Evolutionary conservation across 495 filamentous ascomycete genomes (phyloP).

Genomic region (Lasiosphaeris hirsuta): DNA sequence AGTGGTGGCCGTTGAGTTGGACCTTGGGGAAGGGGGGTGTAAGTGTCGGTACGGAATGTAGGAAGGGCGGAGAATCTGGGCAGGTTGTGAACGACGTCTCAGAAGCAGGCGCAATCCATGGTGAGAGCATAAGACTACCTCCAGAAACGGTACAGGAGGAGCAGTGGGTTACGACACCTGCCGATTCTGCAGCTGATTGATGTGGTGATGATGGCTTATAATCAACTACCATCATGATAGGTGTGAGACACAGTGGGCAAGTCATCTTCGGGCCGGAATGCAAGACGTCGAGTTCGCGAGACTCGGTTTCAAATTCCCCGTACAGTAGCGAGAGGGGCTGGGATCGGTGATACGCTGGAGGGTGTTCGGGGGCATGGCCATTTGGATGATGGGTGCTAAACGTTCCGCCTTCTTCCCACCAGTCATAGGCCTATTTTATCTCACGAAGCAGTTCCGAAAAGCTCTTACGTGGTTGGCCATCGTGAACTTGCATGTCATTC

Average conservation of each 20-base stretch:
- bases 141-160: not conserved
- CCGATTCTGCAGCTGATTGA: not conserved
- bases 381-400: not conserved
- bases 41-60: too few species aligned
- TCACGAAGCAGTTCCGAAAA: too few species aligned
- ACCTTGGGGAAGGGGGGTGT: too few species aligned
- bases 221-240: conserved; percentile 24
- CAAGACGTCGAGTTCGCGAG: not conserved
- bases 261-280: not conserved
- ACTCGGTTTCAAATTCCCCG: not conserved
- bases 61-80: too few species aligned
- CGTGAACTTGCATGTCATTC: too few species aligned
- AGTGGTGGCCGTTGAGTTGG: too few species aligned
- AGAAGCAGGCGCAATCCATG: too few species aligned
- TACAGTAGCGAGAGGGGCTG: not conserved
- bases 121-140: too few species aligned
- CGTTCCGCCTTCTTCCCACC: too few species aligned
- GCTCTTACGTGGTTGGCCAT: too few species aligned
- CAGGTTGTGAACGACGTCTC: too few species aligned
- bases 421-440: too few species aligned
- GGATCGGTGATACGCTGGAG: not conserved
- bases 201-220: conserved; percentile 15
- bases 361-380: not conserved
- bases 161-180: not conserved
- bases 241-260: conserved; percentile 6